A percentile compares a stretch with the other conserved stretches of the same genome.
Conservation (phyloP, 1,284 basidiomycete species). For the Sporisorium sorghi region DNA sequence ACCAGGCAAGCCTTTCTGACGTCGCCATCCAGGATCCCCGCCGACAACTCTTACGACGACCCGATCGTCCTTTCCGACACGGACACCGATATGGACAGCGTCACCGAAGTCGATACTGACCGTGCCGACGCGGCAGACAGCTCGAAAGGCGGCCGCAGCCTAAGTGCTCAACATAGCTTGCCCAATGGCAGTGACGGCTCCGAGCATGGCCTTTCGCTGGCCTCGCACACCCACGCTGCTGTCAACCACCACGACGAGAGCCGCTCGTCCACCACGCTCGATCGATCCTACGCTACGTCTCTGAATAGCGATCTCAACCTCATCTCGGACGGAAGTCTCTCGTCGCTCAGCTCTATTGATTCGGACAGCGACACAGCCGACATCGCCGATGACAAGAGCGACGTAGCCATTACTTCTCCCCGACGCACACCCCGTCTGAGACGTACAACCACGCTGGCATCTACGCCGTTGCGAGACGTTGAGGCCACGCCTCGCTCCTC, state of each 20-base stretch:
- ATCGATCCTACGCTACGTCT: conserved; percentile 36
- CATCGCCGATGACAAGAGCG: neutral
- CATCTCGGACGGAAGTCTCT: conserved; percentile 29
- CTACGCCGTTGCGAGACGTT: conserved; percentile 7
- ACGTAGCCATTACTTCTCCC: neutral
- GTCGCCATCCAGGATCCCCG: neutral
- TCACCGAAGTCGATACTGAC: neutral
- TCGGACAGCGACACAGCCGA: conserved; percentile 28
- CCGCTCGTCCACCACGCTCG: conserved; percentile 17
- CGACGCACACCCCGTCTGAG: conserved; percentile 1
- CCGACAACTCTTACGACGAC: conserved; percentile 10
- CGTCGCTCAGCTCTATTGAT: conserved; percentile 34
- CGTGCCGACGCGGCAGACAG: conserved; percentile 1
- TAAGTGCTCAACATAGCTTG: neutral
- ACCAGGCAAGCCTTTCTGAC: neutral
- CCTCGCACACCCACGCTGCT: conserved; percentile 3
- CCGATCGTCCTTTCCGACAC: conserved; percentile 30
- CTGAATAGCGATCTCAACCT: conserved; percentile 22
- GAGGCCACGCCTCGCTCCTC: conserved; percentile 9
- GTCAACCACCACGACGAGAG: conserved; percentile 8
- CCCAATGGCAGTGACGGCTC: neutral
- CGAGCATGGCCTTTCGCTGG: neutral
- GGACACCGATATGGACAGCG: conserved; percentile 8
- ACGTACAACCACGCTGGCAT: neutral
- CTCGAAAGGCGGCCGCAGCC: neutral